Base-by-base conservation (phyloP, 1,284 basidiomycete species). In the Mycosarcoma mackinlayi region DNA sequence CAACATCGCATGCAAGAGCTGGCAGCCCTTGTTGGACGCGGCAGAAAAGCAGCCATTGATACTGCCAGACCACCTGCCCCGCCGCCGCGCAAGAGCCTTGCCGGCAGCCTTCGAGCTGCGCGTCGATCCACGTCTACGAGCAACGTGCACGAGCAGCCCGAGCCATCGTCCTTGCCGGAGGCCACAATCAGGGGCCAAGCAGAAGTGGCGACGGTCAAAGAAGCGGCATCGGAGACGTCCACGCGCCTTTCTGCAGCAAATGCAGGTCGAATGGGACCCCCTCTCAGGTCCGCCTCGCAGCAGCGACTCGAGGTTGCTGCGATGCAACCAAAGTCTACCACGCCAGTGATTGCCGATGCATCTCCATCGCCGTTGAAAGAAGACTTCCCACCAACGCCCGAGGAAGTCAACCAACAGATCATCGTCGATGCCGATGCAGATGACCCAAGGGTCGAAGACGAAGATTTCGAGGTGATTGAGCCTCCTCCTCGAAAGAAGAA, bases 1-100 rank as follows among this genome's bases (percentile, higher is more conserved):
- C n/a, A 48, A 8, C 45, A 59, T 46, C 66, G 61, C 35, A 70
- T 65, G 67, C 49, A 64, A 31, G 57, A 70, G 51, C 56, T 70
- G n/a, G 67, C 67, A 18, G 49, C 57, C 6, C 59, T 70, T 18
- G 57, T 56, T 18, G 51, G 52, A 18, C 66, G 66, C 25, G 30
- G 49, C 18, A 48, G 30, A 16, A 57, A 33, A 21, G 19, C 24
- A 5, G 34, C 28, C 23, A 35, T 28, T 16, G 28, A 23, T 10
- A 14, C 19, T n/a, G 50, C 40, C 7, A 34, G 19, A 13, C 42
- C 57, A 31, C 61, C 37, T n/a, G n/a, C n/a, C 3, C 45, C 54
- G 3, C 47, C 62, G 10, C 67, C 67, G 13, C 67, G 67, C 37
- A 70, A 65, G 40, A 70, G 67, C 28, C 50, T 70, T 5, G 67